Evolutionary conservation across 768 basidiomycete genomes (phyloP), one percentile per base, ranked within the genome.

Genomic region (Mycena belliarum): DNA sequence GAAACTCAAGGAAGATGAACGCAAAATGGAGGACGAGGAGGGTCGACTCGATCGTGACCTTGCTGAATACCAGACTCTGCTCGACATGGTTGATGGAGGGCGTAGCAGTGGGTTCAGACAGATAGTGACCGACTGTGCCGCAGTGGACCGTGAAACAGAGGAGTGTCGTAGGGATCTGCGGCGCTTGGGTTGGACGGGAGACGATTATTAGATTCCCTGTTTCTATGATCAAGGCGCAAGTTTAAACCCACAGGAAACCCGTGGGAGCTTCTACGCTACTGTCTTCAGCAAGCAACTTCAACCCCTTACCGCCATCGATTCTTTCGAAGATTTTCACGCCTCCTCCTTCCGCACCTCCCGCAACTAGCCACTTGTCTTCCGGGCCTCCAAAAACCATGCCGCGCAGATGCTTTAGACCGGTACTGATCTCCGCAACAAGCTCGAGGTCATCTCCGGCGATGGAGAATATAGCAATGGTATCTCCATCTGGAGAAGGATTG

Each of bases 281-380:
- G 57, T 80, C 75, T 54, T 66, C 68, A 14, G 83, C 84, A n/a
- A 89, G 61, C 54, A 82, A 72, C 65, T 74, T 79, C 65, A 90
- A 69, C 23, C 71, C 75, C 66, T 70, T 82, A 1, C 88, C 88
- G 2, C 81, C 82, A 21, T 86, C 77, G 9, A 82, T 71, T 33
- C 88, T 74, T 68, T 91, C 85, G 58, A 85, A 92, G 11, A 91
- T 69, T 69, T 87, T 89, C 35, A 90, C 80, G 0, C 89, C 89
- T 1, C 82, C 83, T 0, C 85, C 87, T 40, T 76, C 68, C 28
- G 68, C 80, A 9, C 90, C 89, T 15, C 87, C 91, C 8, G 82
- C 82, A 45, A 89, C 68, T 43, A 91, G 68, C 77, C 80, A 93
- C 61, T 69, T 78, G 41, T 82, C 78, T 37, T 88, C 79, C 3